phyloP scores from a whole-genome alignment of 1,284 basidiomycete genomes.

The Fomitopsis schrenkii region DNA sequence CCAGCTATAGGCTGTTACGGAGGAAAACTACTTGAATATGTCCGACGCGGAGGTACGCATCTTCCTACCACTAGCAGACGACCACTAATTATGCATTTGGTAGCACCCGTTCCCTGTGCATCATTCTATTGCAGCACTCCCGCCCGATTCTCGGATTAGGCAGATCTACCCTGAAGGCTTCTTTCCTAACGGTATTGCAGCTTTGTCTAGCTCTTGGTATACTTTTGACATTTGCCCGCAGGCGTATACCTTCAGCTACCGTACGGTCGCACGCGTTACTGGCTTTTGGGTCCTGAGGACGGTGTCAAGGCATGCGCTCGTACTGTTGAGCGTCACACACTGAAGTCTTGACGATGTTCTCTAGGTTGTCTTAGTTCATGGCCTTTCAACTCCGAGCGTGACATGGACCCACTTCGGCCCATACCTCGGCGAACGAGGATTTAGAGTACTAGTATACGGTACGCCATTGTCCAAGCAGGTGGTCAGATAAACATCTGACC shows the following conservation, averaged over 20 bases:
- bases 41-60: neutral
- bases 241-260: constrained; percentile 25
- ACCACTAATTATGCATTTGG: neutral
- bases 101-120: constrained; percentile 20
- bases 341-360: neutral
- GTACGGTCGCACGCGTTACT: constrained; percentile 51
- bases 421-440: constrained; percentile 53
- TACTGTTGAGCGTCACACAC: neutral
- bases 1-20: no score
- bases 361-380: constrained; percentile 70
- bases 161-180: constrained; percentile 24
- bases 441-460: constrained; percentile 73
- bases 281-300: constrained; percentile 68
- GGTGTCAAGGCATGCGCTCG: constrained; percentile 52
- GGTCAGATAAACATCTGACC: no score
- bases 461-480: neutral
- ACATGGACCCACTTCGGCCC: constrained; percentile 71
- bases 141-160: constrained; percentile 17
- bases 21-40: neutral
- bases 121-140: constrained; percentile 24
- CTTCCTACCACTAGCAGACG: neutral
- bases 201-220: neutral
- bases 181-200: constrained; percentile 22
- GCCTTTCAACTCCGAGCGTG: constrained; percentile 66
- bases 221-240: neutral